phyloP scores from a whole-genome alignment of 805 yeast genomes.

The Lipomyces chichibuensis region DNA sequence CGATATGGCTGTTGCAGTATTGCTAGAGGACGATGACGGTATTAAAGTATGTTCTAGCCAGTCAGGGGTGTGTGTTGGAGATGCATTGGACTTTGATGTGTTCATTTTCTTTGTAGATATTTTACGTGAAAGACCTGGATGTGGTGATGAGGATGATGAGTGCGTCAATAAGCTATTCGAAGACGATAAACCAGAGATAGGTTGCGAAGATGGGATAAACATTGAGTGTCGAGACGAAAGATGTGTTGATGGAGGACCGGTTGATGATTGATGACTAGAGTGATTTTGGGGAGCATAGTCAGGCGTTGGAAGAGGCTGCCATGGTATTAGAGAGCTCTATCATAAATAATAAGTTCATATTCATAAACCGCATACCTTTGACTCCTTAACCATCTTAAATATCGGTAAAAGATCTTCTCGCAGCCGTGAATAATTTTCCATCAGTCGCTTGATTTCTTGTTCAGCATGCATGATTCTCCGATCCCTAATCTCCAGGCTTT shows the following conservation, averaged over 20 bases:
- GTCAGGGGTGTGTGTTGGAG: constrained; percentile 28
- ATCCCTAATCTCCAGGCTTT: constrained; percentile 37
- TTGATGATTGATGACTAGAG: constrained; percentile 39
- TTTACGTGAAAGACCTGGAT: constrained; percentile 7
- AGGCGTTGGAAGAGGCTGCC: constrained; percentile 34
- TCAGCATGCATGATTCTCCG: constrained; percentile 44
- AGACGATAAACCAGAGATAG: constrained; percentile 3
- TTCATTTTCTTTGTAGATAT: constrained; percentile 21
- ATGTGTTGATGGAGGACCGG: constrained; percentile 19
- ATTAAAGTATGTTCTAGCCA: constrained; percentile 31
- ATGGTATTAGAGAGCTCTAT: background rate
- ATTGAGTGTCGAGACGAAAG: constrained; percentile 33
- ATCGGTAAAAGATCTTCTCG: constrained; percentile 69
- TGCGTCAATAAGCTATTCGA: background rate
- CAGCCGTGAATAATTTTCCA: constrained; percentile 59
- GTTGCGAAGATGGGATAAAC: constrained; percentile 30
- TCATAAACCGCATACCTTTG: constrained; percentile 60
- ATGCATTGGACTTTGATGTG: constrained; percentile 11
- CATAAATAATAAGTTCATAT: constrained; percentile 44
- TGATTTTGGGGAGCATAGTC: constrained; percentile 42
- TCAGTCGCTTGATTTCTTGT: constrained; percentile 49
- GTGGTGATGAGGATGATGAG: background rate
- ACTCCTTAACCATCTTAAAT: constrained; percentile 61
- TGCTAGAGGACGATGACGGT: constrained; percentile 8
- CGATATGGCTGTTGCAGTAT: background rate